phyloP scores from a whole-genome alignment of 768 basidiomycete species.

The Hypholoma fasciculare region DNA sequence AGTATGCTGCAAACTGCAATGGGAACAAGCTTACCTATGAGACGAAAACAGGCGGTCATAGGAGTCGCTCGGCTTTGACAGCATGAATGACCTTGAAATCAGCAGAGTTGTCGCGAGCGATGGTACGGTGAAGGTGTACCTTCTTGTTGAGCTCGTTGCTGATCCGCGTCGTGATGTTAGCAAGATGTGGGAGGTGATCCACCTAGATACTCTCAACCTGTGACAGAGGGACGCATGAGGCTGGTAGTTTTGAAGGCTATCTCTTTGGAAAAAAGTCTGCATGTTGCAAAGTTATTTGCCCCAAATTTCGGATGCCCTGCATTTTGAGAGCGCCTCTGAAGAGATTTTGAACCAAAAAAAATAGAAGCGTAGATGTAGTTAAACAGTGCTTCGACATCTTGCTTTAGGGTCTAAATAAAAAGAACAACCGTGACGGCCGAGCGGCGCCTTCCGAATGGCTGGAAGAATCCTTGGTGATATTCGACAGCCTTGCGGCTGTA shows the following conservation, averaged over 20 bases:
- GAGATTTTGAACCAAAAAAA: no score
- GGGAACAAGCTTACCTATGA: constrained; percentile 69
- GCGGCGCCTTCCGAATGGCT: constrained; percentile 90
- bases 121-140: constrained; percentile 90
- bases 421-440: constrained; percentile 98
- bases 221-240: no score
- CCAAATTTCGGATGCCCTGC: no score
- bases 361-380: constrained; percentile 99
- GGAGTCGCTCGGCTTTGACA: constrained; percentile 88
- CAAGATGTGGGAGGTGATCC: constrained; percentile 96
- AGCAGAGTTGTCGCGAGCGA: constrained; percentile 89
- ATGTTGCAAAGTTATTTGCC: no score
- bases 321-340: no score
- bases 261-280: no score
- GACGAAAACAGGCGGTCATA: constrained; percentile 89
- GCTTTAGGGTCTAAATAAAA: constrained; percentile 98
- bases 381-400: constrained; percentile 96
- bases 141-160: constrained; percentile 80
- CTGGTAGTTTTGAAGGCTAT: no score
- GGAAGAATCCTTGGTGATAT: constrained; percentile 98
- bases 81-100: constrained; percentile 93
- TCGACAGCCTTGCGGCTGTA: constrained; percentile 95
- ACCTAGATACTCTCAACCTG: no score
- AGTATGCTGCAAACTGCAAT: constrained; percentile 6
- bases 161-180: constrained; percentile 87